These are phyloP conservation scores for Marasmius sp. DNA, from an alignment of 1,284 basidiomycete species.

Conservation along the genomic window DNA sequence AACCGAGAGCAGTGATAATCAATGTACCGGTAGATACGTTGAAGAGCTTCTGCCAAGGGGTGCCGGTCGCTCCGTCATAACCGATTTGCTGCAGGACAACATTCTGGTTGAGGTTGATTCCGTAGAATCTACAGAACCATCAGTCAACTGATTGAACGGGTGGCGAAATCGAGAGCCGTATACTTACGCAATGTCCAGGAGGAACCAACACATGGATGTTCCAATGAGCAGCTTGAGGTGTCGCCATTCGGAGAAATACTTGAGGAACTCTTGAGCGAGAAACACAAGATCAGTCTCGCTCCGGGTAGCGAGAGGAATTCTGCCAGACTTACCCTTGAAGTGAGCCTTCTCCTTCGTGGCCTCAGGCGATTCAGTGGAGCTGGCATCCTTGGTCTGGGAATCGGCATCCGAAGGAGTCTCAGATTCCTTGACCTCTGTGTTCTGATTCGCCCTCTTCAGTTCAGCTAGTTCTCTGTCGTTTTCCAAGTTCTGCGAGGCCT, in stretches of 20 bases:
- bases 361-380: constrained; percentile 12
- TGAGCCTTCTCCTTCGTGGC: constrained; percentile 39
- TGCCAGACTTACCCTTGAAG: constrained; percentile 28
- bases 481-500: constrained; percentile 38
- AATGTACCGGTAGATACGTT: constrained; percentile 50
- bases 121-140: constrained; percentile 46
- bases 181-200: constrained; percentile 19
- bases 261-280: constrained; percentile 11
- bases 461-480: constrained; percentile 31
- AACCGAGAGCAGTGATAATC: constrained; percentile 58
- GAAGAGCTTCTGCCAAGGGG: constrained; percentile 53
- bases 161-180: not conserved
- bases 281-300: not conserved
- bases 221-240: constrained; percentile 17
- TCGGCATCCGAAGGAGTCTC: not conserved
- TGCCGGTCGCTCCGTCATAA: constrained; percentile 45
- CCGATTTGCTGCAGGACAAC: constrained; percentile 57
- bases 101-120: constrained; percentile 67
- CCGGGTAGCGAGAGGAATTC: not conserved
- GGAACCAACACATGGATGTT: constrained; percentile 18
- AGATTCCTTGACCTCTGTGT: constrained; percentile 4
- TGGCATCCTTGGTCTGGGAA: not conserved
- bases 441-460: constrained; percentile 33
- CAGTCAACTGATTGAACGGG: not conserved
- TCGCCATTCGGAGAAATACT: constrained; percentile 18